Evolutionary conservation across 2,329 filamentous ascomycete genomes (phyloP), one percentile per base, ranked within the genome.

Genomic region (Aureobasidium sp.): DNA sequence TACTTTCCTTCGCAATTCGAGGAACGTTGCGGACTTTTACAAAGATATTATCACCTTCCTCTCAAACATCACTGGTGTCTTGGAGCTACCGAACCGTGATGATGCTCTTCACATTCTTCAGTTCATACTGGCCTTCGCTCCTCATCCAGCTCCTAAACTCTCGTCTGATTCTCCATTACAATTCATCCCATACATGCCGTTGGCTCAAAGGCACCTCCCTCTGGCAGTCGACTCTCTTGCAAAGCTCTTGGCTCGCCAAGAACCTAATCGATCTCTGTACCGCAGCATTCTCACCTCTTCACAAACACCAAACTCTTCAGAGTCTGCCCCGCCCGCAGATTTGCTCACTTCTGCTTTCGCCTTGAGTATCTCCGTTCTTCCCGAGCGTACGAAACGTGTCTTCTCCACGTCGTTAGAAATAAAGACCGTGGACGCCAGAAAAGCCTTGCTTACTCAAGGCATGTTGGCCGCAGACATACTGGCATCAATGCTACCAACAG

Each of bases 1-100:
- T 61, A 88, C 91, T 78, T 78, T 97, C 25, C 73, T 97, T 37
- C 83, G 89, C 34, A 88, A 84, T 3, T 80, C 93, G 59, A 77
- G 80, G 63, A 95, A 96, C 69, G 93, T 87, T 0, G 74, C 96
- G 59, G 93, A 98, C 68, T 91, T 97, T 63, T 95, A 96, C 88
- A 98, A 98, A 71, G 93, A 98, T 67, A 76, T 90, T 25, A 81
- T 97, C 55, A 85, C 89, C 14, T 83, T 95, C 60, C 75, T 98
- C 52, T 96, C 91, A 54, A 97, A 98, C 67, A 62, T 69, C 56
- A 81, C 94, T 42, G 84, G 90, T 6, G 82, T 87, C 41, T 79
- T 97, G 49, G 85, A 91, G 64, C 75, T 98, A 34, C 86, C 90
- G 1, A 85, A 85, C 17, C 84, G 87, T 58, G 90, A 97, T 64